These are phyloP conservation scores for Neodidymelliopsis sp. DNA, from an alignment of 2,329 filamentous ascomycete genomes.

Conservation along the genomic window DNA sequence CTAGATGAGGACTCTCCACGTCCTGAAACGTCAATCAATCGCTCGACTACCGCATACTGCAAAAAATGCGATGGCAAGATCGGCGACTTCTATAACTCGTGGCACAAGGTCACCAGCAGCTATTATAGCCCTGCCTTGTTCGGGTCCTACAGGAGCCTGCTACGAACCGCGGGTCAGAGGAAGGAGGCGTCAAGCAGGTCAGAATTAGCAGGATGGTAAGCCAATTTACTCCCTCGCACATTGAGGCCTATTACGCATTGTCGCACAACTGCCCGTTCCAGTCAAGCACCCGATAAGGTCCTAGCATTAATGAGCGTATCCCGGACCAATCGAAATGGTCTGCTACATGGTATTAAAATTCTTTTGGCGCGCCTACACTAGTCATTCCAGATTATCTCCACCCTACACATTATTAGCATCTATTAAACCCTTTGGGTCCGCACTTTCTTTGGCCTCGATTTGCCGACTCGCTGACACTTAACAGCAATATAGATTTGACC, in stretches of 20 bases:
- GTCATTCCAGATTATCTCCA: constrained; percentile 44
- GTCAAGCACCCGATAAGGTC: constrained; percentile 37
- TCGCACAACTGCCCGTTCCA: constrained; percentile 40
- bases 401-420: constrained; percentile 48
- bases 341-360: constrained; percentile 44
- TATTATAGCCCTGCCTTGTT: constrained; percentile 47
- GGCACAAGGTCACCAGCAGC: constrained; percentile 42
- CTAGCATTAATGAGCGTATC: constrained; percentile 42
- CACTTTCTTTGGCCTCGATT: constrained; percentile 20
- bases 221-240: constrained; percentile 25
- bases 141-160: constrained; percentile 43
- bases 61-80: constrained; percentile 35
- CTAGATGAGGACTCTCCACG: constrained; percentile 21
- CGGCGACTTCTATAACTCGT: constrained; percentile 50
- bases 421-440: constrained; percentile 42
- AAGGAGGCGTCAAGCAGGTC: constrained; percentile 40
- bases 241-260: constrained; percentile 29
- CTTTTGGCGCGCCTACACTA: constrained; percentile 46
- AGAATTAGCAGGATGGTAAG: constrained; percentile 50
- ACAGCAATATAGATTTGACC: constrained; percentile 15
- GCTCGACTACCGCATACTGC: constrained; percentile 42
- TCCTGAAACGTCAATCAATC: constrained; percentile 21
- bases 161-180: constrained; percentile 34
- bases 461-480: constrained; percentile 9
- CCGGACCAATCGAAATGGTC: constrained; percentile 40